Conservation (phyloP, 176 grass and related monocot genomes). For the Pontederia paniculata region DNA sequence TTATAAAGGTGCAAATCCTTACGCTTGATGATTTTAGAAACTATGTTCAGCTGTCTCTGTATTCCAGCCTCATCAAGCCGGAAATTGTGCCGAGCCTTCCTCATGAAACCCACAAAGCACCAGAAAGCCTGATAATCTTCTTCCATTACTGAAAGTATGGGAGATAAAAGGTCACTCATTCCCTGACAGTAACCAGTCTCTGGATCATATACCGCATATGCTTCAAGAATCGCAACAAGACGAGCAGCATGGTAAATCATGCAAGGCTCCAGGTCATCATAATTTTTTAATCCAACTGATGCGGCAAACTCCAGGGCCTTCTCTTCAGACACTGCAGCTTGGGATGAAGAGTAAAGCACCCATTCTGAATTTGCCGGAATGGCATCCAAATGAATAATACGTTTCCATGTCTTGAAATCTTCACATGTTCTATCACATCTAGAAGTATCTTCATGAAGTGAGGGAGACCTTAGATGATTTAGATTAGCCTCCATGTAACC, state of each 20-base stretch:
- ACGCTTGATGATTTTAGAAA: constrained; percentile 15
- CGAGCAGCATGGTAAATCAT: constrained; percentile 16
- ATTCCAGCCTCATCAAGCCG: constrained; percentile 3
- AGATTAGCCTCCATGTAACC: background rate
- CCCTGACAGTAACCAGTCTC: constrained; percentile 9
- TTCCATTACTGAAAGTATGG: background rate
- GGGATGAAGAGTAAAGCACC: constrained; percentile 2
- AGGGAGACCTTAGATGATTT: background rate
- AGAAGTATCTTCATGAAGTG: constrained; percentile 1
- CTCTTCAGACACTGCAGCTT: background rate
- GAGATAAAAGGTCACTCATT: constrained; percentile 7
- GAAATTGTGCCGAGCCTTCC: constrained; percentile 9
- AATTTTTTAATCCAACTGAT: constrained; percentile 7
- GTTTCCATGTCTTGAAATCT: constrained; percentile 6
- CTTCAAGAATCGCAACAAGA: constrained; percentile 3
- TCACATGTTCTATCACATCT: background rate
- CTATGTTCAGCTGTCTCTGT: constrained; percentile 5
- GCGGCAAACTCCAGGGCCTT: background rate
- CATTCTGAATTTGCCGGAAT: constrained; percentile 8
- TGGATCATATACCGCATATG: constrained; percentile 9
- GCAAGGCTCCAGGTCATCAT: constrained; percentile 1
- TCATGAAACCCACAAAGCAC: constrained; percentile 11
- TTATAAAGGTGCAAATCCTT: constrained; percentile 14
- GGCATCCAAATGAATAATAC: constrained; percentile 12
- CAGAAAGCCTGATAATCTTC: constrained; percentile 10